A percentile compares a stretch with the other conserved stretches of the same genome.
Conservation (phyloP, 1,139 yeast species). For the Entelexis paramagnoliae region DNA sequence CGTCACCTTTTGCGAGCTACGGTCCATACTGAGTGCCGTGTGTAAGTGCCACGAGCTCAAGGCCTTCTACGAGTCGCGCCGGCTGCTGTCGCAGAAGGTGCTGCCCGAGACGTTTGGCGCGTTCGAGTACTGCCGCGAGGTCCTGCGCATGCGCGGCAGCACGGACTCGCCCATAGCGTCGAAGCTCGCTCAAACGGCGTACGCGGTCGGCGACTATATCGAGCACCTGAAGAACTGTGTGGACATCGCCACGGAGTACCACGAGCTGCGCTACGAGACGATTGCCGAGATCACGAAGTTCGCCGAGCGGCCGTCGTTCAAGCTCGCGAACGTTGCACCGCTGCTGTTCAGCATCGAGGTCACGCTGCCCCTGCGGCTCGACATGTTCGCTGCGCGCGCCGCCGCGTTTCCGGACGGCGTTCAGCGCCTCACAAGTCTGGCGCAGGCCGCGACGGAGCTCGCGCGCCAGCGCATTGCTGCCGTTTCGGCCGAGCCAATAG, state of each 20-base stretch:
- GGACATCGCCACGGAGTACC: conserved; percentile 8
- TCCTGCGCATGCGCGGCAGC: conserved; percentile 10
- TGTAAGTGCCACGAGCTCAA: neutral
- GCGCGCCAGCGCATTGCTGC: too few relatives aligned
- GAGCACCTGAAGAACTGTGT: conserved; percentile 6
- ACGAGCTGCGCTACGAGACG: conserved; percentile 11
- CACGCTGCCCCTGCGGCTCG: conserved; percentile 14
- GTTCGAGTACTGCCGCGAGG: conserved; percentile 11
- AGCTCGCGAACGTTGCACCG: neutral
- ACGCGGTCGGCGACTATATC: conserved; percentile 5
- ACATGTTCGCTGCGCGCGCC: conserved; percentile 1
- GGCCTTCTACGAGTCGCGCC: conserved; percentile 4
- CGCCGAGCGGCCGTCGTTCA: neutral
- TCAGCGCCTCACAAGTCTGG: neutral
- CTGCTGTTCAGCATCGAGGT: conserved; percentile 7
- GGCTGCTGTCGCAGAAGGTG: conserved; percentile 3
- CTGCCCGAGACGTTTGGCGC: conserved; percentile 8
- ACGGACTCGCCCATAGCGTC: conserved; percentile 14
- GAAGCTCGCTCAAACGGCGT: conserved; percentile 11
- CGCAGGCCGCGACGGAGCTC: neutral
- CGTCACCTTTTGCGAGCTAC: conserved; percentile 4
- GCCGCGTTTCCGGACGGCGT: conserved; percentile 8
- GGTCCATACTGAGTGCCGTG: neutral
- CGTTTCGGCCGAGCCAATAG: too few relatives aligned
- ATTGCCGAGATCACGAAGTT: conserved; percentile 8